Evolutionary conservation across 2,329 filamentous ascomycete genomes (phyloP), one percentile per base, ranked within the genome.

Genomic region (Xylogone sp.): DNA sequence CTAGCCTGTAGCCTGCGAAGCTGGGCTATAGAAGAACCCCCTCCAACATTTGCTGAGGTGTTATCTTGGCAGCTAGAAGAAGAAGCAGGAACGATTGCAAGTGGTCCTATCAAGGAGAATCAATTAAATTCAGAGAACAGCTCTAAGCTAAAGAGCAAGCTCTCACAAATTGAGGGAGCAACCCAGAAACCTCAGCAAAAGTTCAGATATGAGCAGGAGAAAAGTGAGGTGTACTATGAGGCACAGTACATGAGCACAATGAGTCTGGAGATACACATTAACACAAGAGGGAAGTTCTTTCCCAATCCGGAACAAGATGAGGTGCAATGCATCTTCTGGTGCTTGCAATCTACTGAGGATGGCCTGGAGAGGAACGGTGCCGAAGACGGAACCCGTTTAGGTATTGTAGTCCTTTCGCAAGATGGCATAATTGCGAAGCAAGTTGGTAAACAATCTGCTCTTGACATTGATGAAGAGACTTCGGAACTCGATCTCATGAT

Each of bases 161-260:
- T 91, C 5, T 96, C 91, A 1, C 92, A 97, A 64, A 93, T 97
- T 49, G 89, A 96, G 47, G 90, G 88, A 0, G 84, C 91, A 0
- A 97, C 93, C 0, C 92, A 93, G 48, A 87, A 80, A 65, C 88
- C 90, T 61, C 86, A 82, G 54, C 78, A 93, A 65, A 90, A 87
- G 0, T 93, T 92, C 74, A 94, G 92, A 65, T 96, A 88, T 66
- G 90, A 87, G 0, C 90, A 92, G 59, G 88, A 85, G 63, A 78
- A 80, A 55, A 88, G 86, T 0, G 90, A 84, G 58, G 84, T 95
- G 18, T 82, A 90, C 62, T 88, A 93, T 58, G 90, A 95, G 67
- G 84, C 83, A 2, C 88, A 94, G 60, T 96, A 96, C 67, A 97
- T 99, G 94, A 96, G 89, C 59, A 90, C 87, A 18, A 92, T 99